Evolutionary conservation across 192 early-diverging fungal genomes (phyloP).

Genomic region (Phlyctochytrium bullatum): DNA sequence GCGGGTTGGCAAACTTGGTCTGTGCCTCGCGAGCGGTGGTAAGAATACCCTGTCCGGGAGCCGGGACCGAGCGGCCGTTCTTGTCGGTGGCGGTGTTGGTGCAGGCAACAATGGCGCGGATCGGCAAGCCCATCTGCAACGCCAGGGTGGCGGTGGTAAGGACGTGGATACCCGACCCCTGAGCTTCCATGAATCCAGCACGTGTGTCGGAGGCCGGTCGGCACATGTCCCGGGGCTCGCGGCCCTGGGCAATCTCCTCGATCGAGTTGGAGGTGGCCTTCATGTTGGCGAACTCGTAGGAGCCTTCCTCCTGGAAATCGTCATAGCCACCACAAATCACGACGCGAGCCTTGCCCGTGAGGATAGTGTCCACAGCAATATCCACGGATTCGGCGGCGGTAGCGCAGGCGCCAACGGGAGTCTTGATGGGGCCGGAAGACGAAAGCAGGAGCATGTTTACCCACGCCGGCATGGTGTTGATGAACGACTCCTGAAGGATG

Average conservation of each 20-base stretch:
- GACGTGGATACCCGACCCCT: conserved; percentile 85
- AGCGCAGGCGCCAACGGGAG: conserved; percentile 90
- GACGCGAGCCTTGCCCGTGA: conserved; percentile 87
- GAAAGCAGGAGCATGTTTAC: conserved; percentile 94
- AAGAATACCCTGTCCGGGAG: conserved; percentile 91
- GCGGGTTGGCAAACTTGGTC: conserved; percentile 49
- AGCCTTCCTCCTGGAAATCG: conserved; percentile 90
- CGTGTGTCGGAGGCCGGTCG: conserved; percentile 88
- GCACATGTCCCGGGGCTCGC: conserved; percentile 83
- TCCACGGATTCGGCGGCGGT: conserved; percentile 90
- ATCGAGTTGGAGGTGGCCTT: conserved; percentile 84
- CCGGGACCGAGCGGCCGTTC: conserved; percentile 89
- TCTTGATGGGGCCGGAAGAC: conserved; percentile 90
- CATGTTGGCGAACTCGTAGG: conserved; percentile 95
- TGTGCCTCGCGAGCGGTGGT: conserved; percentile 78
- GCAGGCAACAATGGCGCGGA: conserved; percentile 86
- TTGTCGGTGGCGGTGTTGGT: conserved; percentile 92
- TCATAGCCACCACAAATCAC: conserved; percentile 92
- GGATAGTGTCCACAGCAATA: conserved; percentile 85
- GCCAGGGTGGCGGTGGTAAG: conserved; percentile 87
- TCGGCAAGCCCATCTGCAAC: conserved; percentile 88
- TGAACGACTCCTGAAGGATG: conserved; percentile 93
- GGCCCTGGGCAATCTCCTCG: conserved; percentile 82
- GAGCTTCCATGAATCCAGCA: conserved; percentile 88
- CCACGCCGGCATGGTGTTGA: conserved; percentile 95